Evolutionary conservation across 345 rosid species (phyloP).

Genomic region (Luvunga scandens): DNA sequence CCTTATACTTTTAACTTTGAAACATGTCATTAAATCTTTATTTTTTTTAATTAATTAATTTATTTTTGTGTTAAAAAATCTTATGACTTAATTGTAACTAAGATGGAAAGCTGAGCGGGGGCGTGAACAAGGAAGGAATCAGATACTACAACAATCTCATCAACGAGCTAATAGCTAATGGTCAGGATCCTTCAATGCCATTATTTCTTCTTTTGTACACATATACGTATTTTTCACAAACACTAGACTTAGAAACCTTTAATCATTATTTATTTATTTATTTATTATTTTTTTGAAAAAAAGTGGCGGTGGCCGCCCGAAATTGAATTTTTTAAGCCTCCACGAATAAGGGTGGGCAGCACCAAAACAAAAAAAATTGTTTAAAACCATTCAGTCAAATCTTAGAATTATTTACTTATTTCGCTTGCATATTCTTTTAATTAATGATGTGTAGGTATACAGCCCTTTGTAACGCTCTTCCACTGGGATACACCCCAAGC

Average conservation of each 20-base stretch:
- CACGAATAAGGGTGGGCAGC: too few species aligned
- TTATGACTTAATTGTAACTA: neutral
- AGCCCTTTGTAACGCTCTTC: conserved; percentile 39
- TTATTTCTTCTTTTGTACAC: neutral
- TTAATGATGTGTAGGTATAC: conserved; percentile 15
- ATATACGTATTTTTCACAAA: too few species aligned
- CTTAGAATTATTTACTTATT: neutral
- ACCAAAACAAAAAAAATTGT: too few species aligned
- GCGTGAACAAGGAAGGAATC: conserved; percentile 50
- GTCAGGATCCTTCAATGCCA: conserved; percentile 13
- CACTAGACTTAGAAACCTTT: too few species aligned
- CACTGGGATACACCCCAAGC: conserved; percentile 40
- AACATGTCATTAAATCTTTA: too few species aligned
- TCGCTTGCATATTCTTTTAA: neutral
- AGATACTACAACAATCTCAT: conserved; percentile 47
- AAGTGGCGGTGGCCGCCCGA: too few species aligned
- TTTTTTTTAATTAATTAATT: too few species aligned
- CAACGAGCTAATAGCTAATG: conserved; percentile 46
- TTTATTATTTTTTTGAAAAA: too few species aligned
- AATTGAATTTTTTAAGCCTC: too few species aligned
- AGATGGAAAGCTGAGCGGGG: conserved; percentile 42
- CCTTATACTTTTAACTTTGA: too few species aligned
- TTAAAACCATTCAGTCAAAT: too few species aligned
- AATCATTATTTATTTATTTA: too few species aligned
- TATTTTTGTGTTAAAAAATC: neutral